Conservation (phyloP, 2,329 filamentous ascomycete species). For the Zymoseptoria brevis region DNA sequence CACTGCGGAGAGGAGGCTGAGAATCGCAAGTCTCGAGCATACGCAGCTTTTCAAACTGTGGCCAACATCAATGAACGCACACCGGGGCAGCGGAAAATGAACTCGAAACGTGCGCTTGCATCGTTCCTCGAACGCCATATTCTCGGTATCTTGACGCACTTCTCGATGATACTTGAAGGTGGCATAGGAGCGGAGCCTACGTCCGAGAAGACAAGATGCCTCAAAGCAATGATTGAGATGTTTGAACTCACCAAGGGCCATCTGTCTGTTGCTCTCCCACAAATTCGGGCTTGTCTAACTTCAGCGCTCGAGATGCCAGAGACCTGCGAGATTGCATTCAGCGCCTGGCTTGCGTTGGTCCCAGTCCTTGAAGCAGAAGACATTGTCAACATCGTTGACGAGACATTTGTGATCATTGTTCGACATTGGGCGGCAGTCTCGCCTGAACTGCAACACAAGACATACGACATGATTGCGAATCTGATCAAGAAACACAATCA, state of each 20-base stretch:
- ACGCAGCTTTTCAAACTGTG: conserved; percentile 44
- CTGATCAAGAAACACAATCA: conserved; percentile 56
- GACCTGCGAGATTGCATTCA: conserved; percentile 71
- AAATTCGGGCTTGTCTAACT: conserved; percentile 88
- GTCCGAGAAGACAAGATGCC: conserved; percentile 64
- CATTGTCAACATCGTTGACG: conserved; percentile 70
- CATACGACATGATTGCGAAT: conserved; percentile 54
- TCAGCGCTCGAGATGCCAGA: conserved; percentile 68
- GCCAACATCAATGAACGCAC: conserved; percentile 42
- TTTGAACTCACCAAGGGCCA: conserved; percentile 66
- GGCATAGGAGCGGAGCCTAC: conserved; percentile 10
- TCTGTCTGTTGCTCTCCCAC: conserved; percentile 72
- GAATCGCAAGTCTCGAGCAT: conserved; percentile 31
- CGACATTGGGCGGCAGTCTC: conserved; percentile 69
- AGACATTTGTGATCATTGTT: conserved; percentile 79
- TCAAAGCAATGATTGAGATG: conserved; percentile 82
- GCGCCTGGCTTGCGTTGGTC: conserved; percentile 76
- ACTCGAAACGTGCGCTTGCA: conserved; percentile 53
- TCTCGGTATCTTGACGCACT: conserved; percentile 74
- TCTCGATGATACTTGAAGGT: conserved; percentile 73
- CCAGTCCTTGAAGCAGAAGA: conserved; percentile 68
- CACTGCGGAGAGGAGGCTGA: conserved; percentile 61
- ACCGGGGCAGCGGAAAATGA: conserved; percentile 40
- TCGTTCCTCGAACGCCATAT: conserved; percentile 76
- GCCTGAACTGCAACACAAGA: conserved; percentile 49